These are phyloP conservation scores for Psilocybe cyanescens DNA, from an alignment of 768 basidiomycete genomes.

Conservation along the genomic window DNA sequence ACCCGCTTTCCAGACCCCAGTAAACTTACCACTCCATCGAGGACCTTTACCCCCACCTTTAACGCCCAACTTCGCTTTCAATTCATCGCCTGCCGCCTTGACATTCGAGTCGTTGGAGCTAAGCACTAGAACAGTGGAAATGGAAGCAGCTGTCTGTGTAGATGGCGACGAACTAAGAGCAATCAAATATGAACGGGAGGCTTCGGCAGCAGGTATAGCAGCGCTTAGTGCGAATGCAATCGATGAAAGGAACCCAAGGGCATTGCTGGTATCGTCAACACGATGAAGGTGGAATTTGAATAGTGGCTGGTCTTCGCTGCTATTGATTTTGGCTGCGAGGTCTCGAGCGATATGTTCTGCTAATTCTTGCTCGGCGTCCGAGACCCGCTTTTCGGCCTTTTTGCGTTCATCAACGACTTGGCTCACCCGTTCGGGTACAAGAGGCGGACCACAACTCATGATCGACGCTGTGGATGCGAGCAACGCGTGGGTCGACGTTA, in stretches of 20 bases:
- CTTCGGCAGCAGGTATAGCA: constrained; percentile 18
- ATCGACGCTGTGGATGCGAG: constrained; percentile 60
- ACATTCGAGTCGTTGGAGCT: constrained; percentile 65
- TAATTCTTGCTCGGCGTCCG: constrained; percentile 71
- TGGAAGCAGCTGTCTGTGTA: constrained; percentile 50
- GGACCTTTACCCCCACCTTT: constrained; percentile 82
- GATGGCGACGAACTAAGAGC: constrained; percentile 68
- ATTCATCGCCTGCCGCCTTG: constrained; percentile 57
- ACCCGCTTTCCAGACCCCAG: constrained; percentile 62
- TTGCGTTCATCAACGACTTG: constrained; percentile 72
- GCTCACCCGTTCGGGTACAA: constrained; percentile 69
- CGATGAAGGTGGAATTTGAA: constrained; percentile 60
- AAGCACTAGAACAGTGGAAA: constrained; percentile 60
- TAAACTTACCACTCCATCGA: constrained; percentile 78
- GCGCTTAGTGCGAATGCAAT: constrained; percentile 53
- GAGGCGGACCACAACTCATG: constrained; percentile 69
- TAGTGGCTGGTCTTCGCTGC: constrained; percentile 22
- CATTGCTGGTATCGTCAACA: constrained; percentile 60
- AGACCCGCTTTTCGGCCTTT: constrained; percentile 66
- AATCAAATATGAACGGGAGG: constrained; percentile 42
- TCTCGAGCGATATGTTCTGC: constrained; percentile 50
- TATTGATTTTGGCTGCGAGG: constrained; percentile 31
- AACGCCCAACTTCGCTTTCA: constrained; percentile 60
- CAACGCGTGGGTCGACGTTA: constrained; percentile 58
- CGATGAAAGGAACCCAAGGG: constrained; percentile 62